phyloP scores from a whole-genome alignment of 2,329 filamentous ascomycete species.

The Fusarium sp. region DNA sequence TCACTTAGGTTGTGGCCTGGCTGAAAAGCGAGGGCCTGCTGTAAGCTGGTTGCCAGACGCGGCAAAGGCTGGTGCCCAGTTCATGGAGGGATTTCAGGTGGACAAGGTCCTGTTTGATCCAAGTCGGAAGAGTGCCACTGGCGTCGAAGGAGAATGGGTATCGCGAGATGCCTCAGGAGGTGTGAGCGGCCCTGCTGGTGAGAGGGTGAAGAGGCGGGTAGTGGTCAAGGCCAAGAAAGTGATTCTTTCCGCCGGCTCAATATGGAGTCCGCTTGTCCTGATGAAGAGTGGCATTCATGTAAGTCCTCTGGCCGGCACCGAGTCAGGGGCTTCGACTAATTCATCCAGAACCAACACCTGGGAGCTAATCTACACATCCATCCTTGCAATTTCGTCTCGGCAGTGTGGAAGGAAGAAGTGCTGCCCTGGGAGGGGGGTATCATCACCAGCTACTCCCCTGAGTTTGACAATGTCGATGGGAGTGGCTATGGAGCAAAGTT shows the following conservation, averaged over 20 bases:
- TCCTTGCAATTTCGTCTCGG: constrained; percentile 74
- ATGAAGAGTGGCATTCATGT: constrained; percentile 83
- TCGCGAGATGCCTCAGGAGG: constrained; percentile 77
- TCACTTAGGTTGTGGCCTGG: constrained; percentile 73
- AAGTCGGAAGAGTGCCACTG: constrained; percentile 72
- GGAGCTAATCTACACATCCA: constrained; percentile 88
- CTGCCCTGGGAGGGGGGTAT: constrained; percentile 83
- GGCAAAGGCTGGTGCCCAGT: constrained; percentile 81
- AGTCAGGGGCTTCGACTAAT: constrained; percentile 40
- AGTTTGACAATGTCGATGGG: constrained; percentile 86
- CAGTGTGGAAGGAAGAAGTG: constrained; percentile 79
- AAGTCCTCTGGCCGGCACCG: constrained; percentile 42
- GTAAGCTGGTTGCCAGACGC: constrained; percentile 87
- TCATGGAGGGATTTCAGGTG: constrained; percentile 86
- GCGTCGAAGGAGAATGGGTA: constrained; percentile 83
- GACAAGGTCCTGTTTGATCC: constrained; percentile 80
- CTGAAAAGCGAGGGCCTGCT: constrained; percentile 84
- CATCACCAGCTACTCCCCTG: constrained; percentile 82
- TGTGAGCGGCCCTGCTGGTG: constrained; percentile 65
- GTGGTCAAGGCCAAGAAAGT: constrained; percentile 85
- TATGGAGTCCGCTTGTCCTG: constrained; percentile 84
- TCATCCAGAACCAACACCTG: constrained; percentile 79
- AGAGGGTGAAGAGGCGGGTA: constrained; percentile 71
- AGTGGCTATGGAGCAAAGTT: constrained; percentile 87
- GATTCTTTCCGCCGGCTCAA: constrained; percentile 81